Base-by-base conservation (phyloP, 2,329 filamentous ascomycete genomes). In the Monosporascus ibericus region DNA sequence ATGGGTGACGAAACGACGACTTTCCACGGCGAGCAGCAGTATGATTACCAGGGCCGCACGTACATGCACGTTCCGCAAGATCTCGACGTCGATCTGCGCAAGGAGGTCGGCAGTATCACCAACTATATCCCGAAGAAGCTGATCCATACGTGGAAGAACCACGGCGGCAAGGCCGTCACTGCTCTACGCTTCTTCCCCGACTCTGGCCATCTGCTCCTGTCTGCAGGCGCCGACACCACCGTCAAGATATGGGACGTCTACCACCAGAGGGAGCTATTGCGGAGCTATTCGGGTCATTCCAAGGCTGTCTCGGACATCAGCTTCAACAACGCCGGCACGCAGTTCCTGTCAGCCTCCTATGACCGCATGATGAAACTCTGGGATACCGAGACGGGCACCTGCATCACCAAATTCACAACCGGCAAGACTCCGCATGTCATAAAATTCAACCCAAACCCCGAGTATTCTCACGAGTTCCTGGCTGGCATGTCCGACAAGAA, bases 401-500 rank as follows among this genome's bases (percentile, higher is more conserved):
- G 92, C 66, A 75, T 96, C 59, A 86, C 84, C 63, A 90, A 90
- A 53, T 99, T 95, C 75, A 90, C 87, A 18, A 95, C 90, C 1
- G 92, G 92, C 65, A 95, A 95, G 75, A 97, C 91, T 15, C 92
- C 94, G 5, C 94, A 99, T 67, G 92, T 96, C 49, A 79, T 99
- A 61, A 86, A 89, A 60, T 97, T 97, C 79, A 95, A 97, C 71
- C 92, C 92, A 0, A 82, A 85, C 48, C 75, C 80, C 0, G 85
- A 88, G 50, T 84, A 87, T 59, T 82, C 86, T 8, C 87, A 94
- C 68, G 92, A 97, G 70, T 99, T 99, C 71, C 73, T 99, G 52
- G 92, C 91, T 1, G 94, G 94, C 64, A 95, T 97, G 90, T 94
- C 90, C 38, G 92, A 99, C 72, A 99, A 99, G 78, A 96, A 96